phyloP scores from a whole-genome alignment of 208 protist genomes.

The Balamuthia mandrillaris region DNA sequence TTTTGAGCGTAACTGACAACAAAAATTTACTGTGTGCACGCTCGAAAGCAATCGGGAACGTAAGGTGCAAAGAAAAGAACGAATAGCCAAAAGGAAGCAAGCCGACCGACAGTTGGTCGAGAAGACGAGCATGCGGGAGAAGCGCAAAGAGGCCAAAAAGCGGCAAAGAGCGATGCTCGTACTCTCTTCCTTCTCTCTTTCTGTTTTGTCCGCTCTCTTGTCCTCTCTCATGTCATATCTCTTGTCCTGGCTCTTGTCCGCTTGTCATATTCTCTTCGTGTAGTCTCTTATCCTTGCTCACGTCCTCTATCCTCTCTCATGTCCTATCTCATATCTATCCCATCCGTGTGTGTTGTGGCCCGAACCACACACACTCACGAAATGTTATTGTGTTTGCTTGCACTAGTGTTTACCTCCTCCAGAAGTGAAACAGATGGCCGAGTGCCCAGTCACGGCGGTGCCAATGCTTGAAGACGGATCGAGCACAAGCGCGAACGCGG shows the following conservation, averaged over 20 bases:
- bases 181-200: neutral
- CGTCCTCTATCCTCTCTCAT: neutral
- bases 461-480: neutral
- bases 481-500: neutral
- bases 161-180: neutral
- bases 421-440: too few species aligned
- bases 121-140: neutral
- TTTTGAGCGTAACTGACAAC: neutral
- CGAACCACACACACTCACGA: neutral
- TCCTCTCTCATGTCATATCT: neutral
- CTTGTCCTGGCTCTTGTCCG: neutral
- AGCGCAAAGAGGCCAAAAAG: constrained; percentile 20
- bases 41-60: neutral
- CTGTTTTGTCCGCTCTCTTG: neutral
- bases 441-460: neutral
- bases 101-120: constrained; percentile 18
- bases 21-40: neutral
- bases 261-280: neutral
- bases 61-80: neutral
- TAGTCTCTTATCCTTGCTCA: neutral
- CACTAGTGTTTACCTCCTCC: too few species aligned
- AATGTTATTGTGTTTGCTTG: too few species aligned
- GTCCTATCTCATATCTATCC: neutral
- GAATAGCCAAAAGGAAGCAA: neutral
- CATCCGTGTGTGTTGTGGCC: neutral